Percentiles rank a stretch among this genome's conserved stretches.
Conservation (phyloP, 106 monocot species). For the Apostasia ramifera region DNA sequence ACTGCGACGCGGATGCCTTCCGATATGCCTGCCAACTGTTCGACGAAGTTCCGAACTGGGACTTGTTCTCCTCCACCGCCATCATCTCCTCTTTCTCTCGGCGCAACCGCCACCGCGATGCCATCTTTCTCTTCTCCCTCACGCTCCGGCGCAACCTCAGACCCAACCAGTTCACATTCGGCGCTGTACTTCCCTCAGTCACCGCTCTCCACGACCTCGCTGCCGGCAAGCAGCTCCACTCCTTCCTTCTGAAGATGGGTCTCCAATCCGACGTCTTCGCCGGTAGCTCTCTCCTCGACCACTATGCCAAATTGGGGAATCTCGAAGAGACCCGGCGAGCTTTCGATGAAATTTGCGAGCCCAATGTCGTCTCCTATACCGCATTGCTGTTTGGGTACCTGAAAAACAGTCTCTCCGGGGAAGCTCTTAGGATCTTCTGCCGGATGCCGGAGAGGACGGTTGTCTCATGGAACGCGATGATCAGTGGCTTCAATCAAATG, state of each 20-base stretch:
- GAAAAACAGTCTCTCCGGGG: constrained; percentile 28
- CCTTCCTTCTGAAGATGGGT: constrained; percentile 33
- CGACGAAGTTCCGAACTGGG: constrained; percentile 55
- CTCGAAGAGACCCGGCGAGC: constrained; percentile 36
- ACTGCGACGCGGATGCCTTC: constrained; percentile 15
- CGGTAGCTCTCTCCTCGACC: constrained; percentile 56
- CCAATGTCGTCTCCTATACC: constrained; percentile 73
- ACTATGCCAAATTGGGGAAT: constrained; percentile 52
- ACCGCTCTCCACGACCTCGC: constrained; percentile 20
- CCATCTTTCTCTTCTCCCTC: constrained; percentile 32
- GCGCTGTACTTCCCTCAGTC: constrained; percentile 32
- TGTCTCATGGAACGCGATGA: constrained; percentile 81
- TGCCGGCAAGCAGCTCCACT: constrained; percentile 48
- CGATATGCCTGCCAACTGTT: constrained; percentile 38
- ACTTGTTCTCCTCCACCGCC: constrained; percentile 48
- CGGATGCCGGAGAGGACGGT: constrained; percentile 67
- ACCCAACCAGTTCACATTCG: constrained; percentile 77
- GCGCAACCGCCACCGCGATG: constrained; percentile 29
- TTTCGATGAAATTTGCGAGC: constrained; percentile 37
- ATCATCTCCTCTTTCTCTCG: constrained; percentile 23
- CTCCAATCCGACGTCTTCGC: constrained; percentile 52
- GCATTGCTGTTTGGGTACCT: constrained; percentile 45
- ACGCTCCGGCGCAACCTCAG: constrained; percentile 14
- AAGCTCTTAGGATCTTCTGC: constrained; percentile 38
- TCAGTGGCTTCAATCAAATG: constrained; percentile 48